These are phyloP conservation scores for Arthrobotrys conoides DNA, from an alignment of 2,329 filamentous ascomycete genomes.

Conservation along the genomic window DNA sequence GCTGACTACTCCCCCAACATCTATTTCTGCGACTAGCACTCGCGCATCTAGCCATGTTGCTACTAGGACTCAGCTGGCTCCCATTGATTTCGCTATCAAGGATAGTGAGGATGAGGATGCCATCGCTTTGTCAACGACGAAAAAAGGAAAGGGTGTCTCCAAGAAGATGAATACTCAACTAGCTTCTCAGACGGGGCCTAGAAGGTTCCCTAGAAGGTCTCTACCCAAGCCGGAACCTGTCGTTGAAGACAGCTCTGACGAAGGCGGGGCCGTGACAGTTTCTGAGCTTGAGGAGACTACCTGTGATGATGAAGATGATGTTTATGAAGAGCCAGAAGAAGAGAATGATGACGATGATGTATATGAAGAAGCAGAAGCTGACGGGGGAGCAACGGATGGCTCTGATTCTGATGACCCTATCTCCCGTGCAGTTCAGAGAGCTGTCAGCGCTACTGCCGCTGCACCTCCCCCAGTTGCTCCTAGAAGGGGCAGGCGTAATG, in stretches of 20 bases:
- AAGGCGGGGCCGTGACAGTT: slow-evolving; percentile 1
- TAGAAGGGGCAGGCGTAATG: slow-evolving; percentile 25
- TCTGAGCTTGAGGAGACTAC: slow-evolving; percentile 36
- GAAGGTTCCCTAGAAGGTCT: slow-evolving; percentile 28
- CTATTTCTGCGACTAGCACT: slow-evolving; percentile 40
- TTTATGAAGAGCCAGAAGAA: slow-evolving; percentile 34
- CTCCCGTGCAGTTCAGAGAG: background rate
- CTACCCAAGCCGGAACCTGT: background rate
- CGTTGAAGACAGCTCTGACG: slow-evolving; percentile 15
- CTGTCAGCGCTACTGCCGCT: background rate
- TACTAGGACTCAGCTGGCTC: background rate
- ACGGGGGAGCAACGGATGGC: slow-evolving; percentile 60
- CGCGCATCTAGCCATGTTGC: slow-evolving; percentile 48
- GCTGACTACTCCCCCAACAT: slow-evolving; percentile 31
- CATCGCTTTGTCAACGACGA: slow-evolving; percentile 37
- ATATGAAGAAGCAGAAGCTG: background rate
- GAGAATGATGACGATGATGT: slow-evolving; percentile 48
- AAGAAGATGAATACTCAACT: background rate
- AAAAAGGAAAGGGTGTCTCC: slow-evolving; percentile 46
- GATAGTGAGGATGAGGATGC: slow-evolving; percentile 29
- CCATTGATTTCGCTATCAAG: background rate
- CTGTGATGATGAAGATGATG: slow-evolving; percentile 50
- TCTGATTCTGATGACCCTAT: slow-evolving; percentile 31
- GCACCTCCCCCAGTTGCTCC: background rate
- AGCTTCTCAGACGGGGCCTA: background rate